Conservation (phyloP, 495 filamentous ascomycete genomes). For the Trichoderma virens region DNA sequence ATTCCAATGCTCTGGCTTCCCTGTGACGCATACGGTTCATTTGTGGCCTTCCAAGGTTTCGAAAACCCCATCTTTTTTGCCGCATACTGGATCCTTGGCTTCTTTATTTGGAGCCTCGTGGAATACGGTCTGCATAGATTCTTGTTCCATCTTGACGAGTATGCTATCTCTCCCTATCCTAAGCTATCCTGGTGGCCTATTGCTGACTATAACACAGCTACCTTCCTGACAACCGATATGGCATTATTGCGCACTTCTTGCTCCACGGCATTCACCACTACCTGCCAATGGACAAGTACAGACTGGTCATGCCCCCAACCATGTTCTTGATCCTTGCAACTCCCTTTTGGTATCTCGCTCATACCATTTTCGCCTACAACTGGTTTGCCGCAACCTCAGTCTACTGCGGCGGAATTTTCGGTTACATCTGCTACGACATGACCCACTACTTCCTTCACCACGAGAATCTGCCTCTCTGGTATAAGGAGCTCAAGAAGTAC, state of each 20-base stretch:
- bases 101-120: conserved; percentile 78
- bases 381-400: conserved; percentile 71
- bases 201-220: conserved; percentile 42
- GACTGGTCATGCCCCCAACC: conserved; percentile 94
- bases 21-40: conserved; percentile 64
- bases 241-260: conserved; percentile 81
- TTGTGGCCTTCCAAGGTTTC: conserved; percentile 52
- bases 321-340: conserved; percentile 77
- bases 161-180: conserved; percentile 27
- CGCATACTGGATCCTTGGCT: conserved; percentile 54
- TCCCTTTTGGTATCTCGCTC: conserved; percentile 92
- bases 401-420: conserved; percentile 87
- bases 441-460: conserved; percentile 99
- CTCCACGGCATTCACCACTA: conserved; percentile 98
- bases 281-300: conserved; percentile 93
- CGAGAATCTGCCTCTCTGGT: conserved; percentile 81
- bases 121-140: conserved; percentile 89
- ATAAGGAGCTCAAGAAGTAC: conserved; percentile 87
- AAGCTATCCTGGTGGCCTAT: conserved; percentile 13
- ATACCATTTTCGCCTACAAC: conserved; percentile 73
- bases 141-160: conserved; percentile 91
- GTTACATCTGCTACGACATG: conserved; percentile 92
- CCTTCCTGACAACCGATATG: conserved; percentile 88
- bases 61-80: conserved; percentile 30
- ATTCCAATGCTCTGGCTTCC: conserved; percentile 86